Evolutionary conservation across 2,329 filamentous ascomycete genomes (phyloP).

Genomic region (Bimuria novae-zelandiae): DNA sequence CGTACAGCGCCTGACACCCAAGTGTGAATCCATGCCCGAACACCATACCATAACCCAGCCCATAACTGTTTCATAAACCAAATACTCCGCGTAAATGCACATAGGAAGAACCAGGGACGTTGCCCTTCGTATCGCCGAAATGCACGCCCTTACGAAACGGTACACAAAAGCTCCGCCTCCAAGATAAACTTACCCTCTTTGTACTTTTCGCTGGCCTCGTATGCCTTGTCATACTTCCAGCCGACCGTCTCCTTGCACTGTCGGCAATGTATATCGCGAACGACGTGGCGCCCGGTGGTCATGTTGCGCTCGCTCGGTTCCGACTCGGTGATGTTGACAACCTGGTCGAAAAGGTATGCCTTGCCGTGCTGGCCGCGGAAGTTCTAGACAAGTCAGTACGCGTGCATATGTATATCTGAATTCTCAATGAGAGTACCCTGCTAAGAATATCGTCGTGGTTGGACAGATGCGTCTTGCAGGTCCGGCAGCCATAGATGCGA

Average conservation of each 20-base stretch:
- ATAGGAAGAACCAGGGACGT: constrained; percentile 5
- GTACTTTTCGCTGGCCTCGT: constrained; percentile 90
- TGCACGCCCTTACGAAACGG: constrained; percentile 58
- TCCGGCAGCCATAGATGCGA: constrained; percentile 89
- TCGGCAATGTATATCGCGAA: constrained; percentile 88
- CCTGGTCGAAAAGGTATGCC: constrained; percentile 91
- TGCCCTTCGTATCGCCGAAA: background rate
- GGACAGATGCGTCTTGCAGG: constrained; percentile 92
- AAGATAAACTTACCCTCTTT: constrained; percentile 99
- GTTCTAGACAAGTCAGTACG: constrained; percentile 63
- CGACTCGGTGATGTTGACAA: constrained; percentile 86
- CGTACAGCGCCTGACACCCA: constrained; percentile 8
- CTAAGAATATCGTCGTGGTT: constrained; percentile 97
- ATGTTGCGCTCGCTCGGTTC: constrained; percentile 94
- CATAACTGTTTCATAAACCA: constrained; percentile 12
- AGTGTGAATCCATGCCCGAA: constrained; percentile 7
- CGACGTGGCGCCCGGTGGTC: constrained; percentile 94
- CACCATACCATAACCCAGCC: constrained; percentile 9
- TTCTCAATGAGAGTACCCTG: constrained; percentile 60
- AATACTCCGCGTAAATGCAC: constrained; percentile 35
- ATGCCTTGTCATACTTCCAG: constrained; percentile 99
- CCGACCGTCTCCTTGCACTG: constrained; percentile 93
- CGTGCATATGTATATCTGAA: background rate
- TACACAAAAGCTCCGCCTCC: constrained; percentile 86
- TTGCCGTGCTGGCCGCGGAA: constrained; percentile 98